These are phyloP conservation scores for Beauveria australis DNA, from an alignment of 2,329 filamentous ascomycete species.

Conservation along the genomic window DNA sequence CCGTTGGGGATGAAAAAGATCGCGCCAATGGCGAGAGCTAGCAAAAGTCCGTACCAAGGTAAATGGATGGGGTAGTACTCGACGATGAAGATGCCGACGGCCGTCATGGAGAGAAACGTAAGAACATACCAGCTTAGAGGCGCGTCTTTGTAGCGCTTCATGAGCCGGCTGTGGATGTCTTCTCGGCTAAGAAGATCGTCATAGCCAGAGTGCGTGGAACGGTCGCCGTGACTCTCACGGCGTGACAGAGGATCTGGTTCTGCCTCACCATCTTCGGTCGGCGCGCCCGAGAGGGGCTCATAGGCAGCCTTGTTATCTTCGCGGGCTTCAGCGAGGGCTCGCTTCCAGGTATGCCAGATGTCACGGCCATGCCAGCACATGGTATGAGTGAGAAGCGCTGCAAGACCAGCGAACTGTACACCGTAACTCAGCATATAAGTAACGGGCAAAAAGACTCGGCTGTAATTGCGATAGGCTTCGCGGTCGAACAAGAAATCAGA, in stretches of 20 bases:
- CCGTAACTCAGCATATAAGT: slow-evolving; percentile 84
- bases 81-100: slow-evolving; percentile 73
- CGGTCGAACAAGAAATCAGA: slow-evolving; percentile 69
- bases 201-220: slow-evolving; percentile 28
- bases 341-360: slow-evolving; percentile 69
- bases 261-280: slow-evolving; percentile 13
- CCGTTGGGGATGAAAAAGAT: slow-evolving; percentile 84
- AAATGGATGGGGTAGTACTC: slow-evolving; percentile 79
- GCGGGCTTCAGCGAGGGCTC: slow-evolving; percentile 56
- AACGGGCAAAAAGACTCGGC: slow-evolving; percentile 75
- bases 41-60: slow-evolving; percentile 77
- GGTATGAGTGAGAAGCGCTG: slow-evolving; percentile 73
- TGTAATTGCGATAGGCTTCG: slow-evolving; percentile 71
- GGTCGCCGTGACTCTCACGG: slow-evolving; percentile 16
- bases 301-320: slow-evolving; percentile 44
- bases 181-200: slow-evolving; percentile 59
- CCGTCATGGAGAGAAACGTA: slow-evolving; percentile 68
- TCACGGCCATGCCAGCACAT: slow-evolving; percentile 77
- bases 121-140: slow-evolving; percentile 73
- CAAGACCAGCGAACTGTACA: slow-evolving; percentile 75
- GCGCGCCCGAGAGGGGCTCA: slow-evolving; percentile 36
- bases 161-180: slow-evolving; percentile 77
- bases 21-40: slow-evolving; percentile 69
- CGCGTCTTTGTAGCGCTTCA: slow-evolving; percentile 75
- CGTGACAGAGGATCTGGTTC: slow-evolving; percentile 9